These are phyloP conservation scores for Erigeron canadensis DNA, from an alignment of 129 eudicot species.

Conservation along the genomic window DNA sequence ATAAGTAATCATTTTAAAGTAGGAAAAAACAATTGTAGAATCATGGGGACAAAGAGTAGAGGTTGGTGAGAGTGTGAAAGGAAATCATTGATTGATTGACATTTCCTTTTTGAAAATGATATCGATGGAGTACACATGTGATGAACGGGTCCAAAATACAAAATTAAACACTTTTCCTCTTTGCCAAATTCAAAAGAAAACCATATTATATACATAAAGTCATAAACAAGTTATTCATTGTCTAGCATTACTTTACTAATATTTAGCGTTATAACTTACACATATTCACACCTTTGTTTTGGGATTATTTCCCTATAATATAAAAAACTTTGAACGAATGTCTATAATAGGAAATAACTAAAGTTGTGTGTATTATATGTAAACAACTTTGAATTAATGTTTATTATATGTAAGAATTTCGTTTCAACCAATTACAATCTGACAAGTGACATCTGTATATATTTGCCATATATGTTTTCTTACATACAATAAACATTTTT, in stretches of 20 bases:
- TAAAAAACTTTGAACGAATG: no score
- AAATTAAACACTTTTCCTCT: background rate
- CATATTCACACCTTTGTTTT: background rate
- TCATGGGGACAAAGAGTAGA: background rate
- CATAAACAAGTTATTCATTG: constrained; percentile 5
- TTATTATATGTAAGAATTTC: no score
- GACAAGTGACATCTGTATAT: no score
- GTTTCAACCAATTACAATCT: no score
- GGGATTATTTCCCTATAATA: no score
- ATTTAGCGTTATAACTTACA: background rate
- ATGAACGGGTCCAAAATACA: constrained; percentile 1
- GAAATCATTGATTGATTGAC: background rate
- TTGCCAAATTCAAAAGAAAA: constrained; percentile 11
- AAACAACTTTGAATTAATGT: no score
- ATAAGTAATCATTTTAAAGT: background rate
- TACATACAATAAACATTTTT: no score
- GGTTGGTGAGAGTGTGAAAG: constrained; percentile 14
- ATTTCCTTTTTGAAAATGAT: background rate
- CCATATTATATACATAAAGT: background rate
- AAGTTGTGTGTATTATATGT: no score
- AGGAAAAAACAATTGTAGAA: background rate
- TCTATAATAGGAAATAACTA: no score
- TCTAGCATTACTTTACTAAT: background rate
- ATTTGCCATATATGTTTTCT: no score
- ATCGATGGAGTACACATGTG: constrained; percentile 17